Conservation (phyloP, 2,329 filamentous ascomycete species). For the Xylariomycetidae sp. region DNA sequence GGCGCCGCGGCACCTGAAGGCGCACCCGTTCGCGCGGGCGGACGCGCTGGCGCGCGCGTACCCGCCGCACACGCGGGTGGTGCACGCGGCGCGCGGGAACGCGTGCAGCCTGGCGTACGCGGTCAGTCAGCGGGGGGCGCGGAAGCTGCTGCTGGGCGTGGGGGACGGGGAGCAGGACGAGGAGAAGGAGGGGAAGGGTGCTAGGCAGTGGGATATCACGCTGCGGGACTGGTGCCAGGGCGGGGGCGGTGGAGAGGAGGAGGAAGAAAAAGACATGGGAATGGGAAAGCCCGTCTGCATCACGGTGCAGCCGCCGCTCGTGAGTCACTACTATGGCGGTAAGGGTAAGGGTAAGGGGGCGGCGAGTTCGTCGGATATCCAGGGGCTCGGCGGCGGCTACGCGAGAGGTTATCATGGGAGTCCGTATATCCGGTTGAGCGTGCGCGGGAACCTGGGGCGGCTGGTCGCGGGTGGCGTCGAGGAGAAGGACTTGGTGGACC, state of each 20-base stretch:
- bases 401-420: constrained; percentile 14
- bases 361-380: constrained; percentile 17
- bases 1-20: constrained; percentile 18
- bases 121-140: constrained; percentile 30
- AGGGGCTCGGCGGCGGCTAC: constrained; percentile 19
- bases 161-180: constrained; percentile 18
- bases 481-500: constrained; percentile 15
- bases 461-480: constrained; percentile 7
- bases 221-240: constrained; percentile 21
- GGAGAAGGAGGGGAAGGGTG: no score
- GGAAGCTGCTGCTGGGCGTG: constrained; percentile 29
- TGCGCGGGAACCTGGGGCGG: constrained; percentile 16
- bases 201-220: constrained; percentile 24
- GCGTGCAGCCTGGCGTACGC: constrained; percentile 33
- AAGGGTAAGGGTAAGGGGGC: constrained; percentile 2
- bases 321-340: constrained; percentile 19
- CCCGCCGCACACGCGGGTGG: constrained; percentile 30
- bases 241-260: background rate
- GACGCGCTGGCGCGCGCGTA: constrained; percentile 17
- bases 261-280: background rate
- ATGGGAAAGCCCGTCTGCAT: constrained; percentile 12
- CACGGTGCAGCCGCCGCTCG: constrained; percentile 22
- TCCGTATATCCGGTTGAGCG: constrained; percentile 21
- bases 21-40: constrained; percentile 18
- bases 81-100: constrained; percentile 26